Base-by-base conservation (phyloP, 2,329 filamentous ascomycete genomes). In the Piedraia hortae region DNA sequence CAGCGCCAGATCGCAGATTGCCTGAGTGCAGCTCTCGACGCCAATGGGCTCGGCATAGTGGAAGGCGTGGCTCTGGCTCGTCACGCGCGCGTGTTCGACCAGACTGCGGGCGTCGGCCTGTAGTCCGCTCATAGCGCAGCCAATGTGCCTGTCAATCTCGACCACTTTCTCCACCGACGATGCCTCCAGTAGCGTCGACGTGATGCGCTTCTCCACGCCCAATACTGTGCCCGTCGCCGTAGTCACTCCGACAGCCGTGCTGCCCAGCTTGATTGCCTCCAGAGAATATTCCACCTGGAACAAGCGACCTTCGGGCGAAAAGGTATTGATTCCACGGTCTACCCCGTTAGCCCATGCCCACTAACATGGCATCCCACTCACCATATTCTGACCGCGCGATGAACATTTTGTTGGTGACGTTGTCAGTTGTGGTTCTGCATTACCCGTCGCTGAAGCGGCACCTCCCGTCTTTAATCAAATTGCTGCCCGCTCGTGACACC, bases 281-380 rank as follows among this genome's bases (percentile, higher is more conserved):
- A 97, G 72, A 28, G 85, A 93, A 66, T 97, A 97, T 71, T 97
- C 85, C 58, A 97, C 85, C 59, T 97, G 85, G 64, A 97, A 97
- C 50, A 97, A 74, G 53, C 85, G 85, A 43, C 85, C 85, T 63
- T 97, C 85, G 29, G 85, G 85, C 39, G 85, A 97, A 65, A 97
- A 97, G 62, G 85, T 97, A 63, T 91, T 93, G 65, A 93, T 91
- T 43, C 82, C 82, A 52, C 82, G 78, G 59, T 93, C 80, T 91
- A 37, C 25, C n/a, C 7, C 11, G n/a, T n/a, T n/a, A n/a, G n/a
- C n/a, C n/a, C n/a, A n/a, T n/a, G n/a, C n/a, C n/a, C 21, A 30
- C 33, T 28, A 32, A 22, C 28, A 33, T 31, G 24, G 29, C 31
- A 31, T 26, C 33, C 24, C 43, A 47, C 70, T 57, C 62, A 85